Evolutionary conservation across 768 basidiomycete species (phyloP), one percentile per base, ranked within the genome.

Genomic region (Leccinum disarticulatum): DNA sequence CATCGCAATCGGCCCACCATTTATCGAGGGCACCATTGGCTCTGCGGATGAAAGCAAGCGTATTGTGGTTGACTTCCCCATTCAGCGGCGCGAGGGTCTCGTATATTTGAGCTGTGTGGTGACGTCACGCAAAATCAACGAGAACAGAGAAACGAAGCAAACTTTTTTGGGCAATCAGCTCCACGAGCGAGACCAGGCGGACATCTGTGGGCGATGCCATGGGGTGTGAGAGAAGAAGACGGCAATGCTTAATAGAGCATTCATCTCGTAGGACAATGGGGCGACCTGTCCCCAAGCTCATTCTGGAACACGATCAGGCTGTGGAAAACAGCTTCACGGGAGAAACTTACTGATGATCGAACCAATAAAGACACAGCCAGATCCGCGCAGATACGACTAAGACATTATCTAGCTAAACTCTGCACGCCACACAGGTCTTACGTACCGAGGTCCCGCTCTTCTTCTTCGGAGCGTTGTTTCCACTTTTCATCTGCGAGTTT

Each of bases 321-420:
- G 27, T 28, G 22, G 4, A 49, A 5, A 52, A 43, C 17, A 14
- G 17, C 7, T 49, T 22, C 6, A 7, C 0, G n/a, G 19, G 62
- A 58, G 35, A 56, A 56, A 79, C 88, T 62, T 67, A 93, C 92
- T 95, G 91, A 76, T 95, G 94, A 77, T 96, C 95, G 68, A 96
- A 93, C 91, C 93, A 93, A 72, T 95, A 96, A 47, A 96, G 81
- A 70, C 93, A 95, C 60, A 95, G 79, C 94, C 94, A 97, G 61
- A 95, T 93, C 54, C 95, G 83, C 3, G 93, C 92, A 61, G 93
- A 95, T 7, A 96, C 88, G 50, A 96, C 91, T 92, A 68, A 60
- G 38, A 55, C 15, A n/a, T 4, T 53, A 27, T 64, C 50, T 48
- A 57, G 65, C 30, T 54, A 22, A 58, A 43, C 10, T 33, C 25